These are phyloP conservation scores for Aspergillus phoenicis DNA, from an alignment of 2,329 filamentous ascomycete species.

Conservation along the genomic window DNA sequence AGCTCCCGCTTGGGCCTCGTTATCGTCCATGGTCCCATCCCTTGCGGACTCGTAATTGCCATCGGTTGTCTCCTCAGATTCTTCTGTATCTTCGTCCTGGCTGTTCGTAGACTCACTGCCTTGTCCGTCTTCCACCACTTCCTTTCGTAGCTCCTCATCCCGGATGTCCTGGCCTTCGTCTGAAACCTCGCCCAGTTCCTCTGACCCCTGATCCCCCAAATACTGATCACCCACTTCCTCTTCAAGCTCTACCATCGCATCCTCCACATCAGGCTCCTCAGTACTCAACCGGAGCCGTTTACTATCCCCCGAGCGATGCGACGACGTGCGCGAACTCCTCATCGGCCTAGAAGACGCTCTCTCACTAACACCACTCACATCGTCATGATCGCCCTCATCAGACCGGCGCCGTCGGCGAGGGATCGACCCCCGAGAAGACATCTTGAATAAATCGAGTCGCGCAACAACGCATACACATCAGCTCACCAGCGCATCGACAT, in stretches of 20 bases:
- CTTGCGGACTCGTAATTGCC: background rate
- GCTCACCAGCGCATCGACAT: conserved; percentile 7
- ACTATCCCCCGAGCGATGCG: background rate
- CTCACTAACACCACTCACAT: conserved; percentile 14
- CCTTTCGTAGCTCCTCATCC: background rate
- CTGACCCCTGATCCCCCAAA: too few relatives aligned
- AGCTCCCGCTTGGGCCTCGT: background rate
- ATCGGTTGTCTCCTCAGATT: background rate
- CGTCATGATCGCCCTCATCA: conserved; percentile 29
- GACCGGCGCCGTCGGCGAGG: conserved; percentile 34
- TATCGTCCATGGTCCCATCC: background rate
- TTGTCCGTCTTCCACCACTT: background rate
- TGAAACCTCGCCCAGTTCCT: background rate
- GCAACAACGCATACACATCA: conserved; percentile 3
- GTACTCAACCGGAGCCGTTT: background rate
- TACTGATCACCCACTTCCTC: background rate
- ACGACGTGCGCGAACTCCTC: background rate
- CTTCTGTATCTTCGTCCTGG: background rate
- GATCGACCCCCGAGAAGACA: conserved; percentile 30
- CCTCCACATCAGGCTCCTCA: background rate
- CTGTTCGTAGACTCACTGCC: too few relatives aligned
- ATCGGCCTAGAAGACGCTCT: conserved; percentile 16
- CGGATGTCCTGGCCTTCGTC: background rate
- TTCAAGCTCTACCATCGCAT: background rate
- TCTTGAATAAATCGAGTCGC: conserved; percentile 20